phyloP scores from a whole-genome alignment of 106 monocot genomes.

The Posidonia australis region DNA sequence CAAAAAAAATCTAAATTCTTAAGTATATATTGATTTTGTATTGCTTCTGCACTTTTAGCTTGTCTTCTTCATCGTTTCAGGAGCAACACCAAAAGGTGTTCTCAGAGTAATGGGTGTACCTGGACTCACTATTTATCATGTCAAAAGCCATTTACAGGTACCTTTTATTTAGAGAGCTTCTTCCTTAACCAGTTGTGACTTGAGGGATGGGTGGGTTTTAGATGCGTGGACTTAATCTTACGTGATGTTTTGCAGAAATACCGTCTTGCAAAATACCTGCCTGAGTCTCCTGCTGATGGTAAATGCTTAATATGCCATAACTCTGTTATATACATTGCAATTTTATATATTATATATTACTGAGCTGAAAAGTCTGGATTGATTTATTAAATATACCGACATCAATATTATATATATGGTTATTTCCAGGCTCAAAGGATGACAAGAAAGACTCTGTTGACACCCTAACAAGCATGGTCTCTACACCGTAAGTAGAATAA shows the following conservation, averaged over 20 bases:
- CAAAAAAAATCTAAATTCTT: neutral
- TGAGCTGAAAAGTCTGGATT: too few species aligned
- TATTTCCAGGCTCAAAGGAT: slow-evolving; percentile 45
- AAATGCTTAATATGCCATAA: neutral
- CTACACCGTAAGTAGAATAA: slow-evolving; percentile 41
- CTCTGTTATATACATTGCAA: neutral
- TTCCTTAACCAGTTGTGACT: neutral
- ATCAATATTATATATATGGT: neutral
- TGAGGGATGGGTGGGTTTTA: neutral
- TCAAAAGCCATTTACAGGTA: slow-evolving; percentile 86
- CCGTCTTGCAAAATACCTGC: slow-evolving; percentile 76
- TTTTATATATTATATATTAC: neutral
- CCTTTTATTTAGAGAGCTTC: neutral
- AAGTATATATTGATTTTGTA: neutral
- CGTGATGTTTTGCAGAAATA: slow-evolving; percentile 43
- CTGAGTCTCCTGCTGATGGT: slow-evolving; percentile 71
- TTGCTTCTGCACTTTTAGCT: neutral
- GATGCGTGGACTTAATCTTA: neutral
- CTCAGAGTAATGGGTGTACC: slow-evolving; percentile 73
- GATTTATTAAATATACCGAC: neutral
- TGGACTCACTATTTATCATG: slow-evolving; percentile 80
- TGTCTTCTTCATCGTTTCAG: slow-evolving; percentile 24
- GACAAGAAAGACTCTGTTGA: slow-evolving; percentile 48
- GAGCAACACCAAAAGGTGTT: slow-evolving; percentile 86
- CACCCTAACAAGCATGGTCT: slow-evolving; percentile 30